phyloP scores from a whole-genome alignment of 1,284 basidiomycete genomes.

The Cutaneotrichosporon cavernicola region DNA sequence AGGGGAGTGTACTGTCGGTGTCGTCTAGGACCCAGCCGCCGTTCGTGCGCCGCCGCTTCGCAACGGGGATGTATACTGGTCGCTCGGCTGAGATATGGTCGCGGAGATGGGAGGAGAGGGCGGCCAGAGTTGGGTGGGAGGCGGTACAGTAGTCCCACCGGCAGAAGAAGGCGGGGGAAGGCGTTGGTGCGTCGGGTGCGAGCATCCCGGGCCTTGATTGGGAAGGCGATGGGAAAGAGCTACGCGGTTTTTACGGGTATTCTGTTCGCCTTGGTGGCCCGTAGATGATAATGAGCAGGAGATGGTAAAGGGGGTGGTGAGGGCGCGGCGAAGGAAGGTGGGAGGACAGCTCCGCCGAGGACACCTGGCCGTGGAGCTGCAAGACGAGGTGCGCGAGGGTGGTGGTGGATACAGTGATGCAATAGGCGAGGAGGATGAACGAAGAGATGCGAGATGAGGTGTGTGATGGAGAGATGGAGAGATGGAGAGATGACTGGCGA shows the following conservation, averaged over 20 bases:
- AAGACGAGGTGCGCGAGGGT: neutral
- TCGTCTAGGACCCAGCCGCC: constrained; percentile 23
- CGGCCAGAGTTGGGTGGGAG: constrained; percentile 11
- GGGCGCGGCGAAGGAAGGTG: no score
- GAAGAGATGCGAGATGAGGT: neutral
- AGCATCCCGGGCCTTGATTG: neutral
- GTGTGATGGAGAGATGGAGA: neutral
- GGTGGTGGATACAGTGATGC: neutral
- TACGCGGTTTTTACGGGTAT: neutral
- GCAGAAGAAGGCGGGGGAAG: constrained; percentile 15
- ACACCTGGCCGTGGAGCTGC: no score
- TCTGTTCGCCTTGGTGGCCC: neutral
- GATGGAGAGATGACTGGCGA: neutral
- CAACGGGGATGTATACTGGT: constrained; percentile 17
- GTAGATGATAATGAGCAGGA: neutral
- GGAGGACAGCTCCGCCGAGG: no score
- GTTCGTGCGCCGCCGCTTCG: constrained; percentile 16
- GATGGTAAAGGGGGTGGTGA: neutral
- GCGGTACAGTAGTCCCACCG: constrained; percentile 24
- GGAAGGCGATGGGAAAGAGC: neutral
- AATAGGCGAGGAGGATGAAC: neutral
- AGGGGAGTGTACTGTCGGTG: neutral
- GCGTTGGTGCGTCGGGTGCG: neutral
- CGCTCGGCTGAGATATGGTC: constrained; percentile 20
- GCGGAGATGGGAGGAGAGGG: constrained; percentile 15